These are phyloP conservation scores for Suhomyces faveliae DNA, from an alignment of 805 yeast species.

Conservation along the genomic window DNA sequence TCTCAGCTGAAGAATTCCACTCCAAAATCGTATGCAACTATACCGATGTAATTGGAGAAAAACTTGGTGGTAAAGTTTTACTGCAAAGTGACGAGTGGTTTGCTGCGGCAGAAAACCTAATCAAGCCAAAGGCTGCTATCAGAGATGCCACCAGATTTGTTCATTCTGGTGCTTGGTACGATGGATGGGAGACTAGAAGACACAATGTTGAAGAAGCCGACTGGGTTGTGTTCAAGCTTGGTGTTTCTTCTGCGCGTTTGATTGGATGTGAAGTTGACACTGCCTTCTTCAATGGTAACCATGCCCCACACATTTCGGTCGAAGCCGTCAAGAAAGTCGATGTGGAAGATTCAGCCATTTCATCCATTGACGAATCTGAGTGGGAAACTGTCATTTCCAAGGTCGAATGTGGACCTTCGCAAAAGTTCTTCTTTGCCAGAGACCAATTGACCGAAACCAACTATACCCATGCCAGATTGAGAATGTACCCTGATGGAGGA, in stretches of 20 bases:
- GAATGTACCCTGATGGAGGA: slow-evolving; percentile 98
- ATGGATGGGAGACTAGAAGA: slow-evolving; percentile 98
- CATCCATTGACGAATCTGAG: slow-evolving; percentile 23
- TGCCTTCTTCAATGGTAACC: slow-evolving; percentile 91
- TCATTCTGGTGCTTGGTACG: slow-evolving; percentile 94
- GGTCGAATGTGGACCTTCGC: slow-evolving; percentile 85
- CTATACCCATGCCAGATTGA: slow-evolving; percentile 78
- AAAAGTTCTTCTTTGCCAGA: slow-evolving; percentile 77
- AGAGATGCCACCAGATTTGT: slow-evolving; percentile 78
- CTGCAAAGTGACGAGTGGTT: slow-evolving; percentile 88
- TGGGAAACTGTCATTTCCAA: slow-evolving; percentile 76
- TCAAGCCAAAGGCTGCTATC: slow-evolving; percentile 77
- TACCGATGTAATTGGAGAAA: slow-evolving; percentile 80
- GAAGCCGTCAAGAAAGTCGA: slow-evolving; percentile 58
- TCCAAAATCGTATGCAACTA: slow-evolving; percentile 48
- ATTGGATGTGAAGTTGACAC: slow-evolving; percentile 91
- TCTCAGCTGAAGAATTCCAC: slow-evolving; percentile 40
- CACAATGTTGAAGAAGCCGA: slow-evolving; percentile 84
- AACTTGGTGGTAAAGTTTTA: slow-evolving; percentile 75
- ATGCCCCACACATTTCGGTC: slow-evolving; percentile 86
- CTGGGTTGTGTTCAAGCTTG: slow-evolving; percentile 81
- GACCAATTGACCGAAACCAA: slow-evolving; percentile 53
- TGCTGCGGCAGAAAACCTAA: slow-evolving; percentile 85
- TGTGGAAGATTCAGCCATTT: slow-evolving; percentile 18
- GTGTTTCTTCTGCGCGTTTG: slow-evolving; percentile 76